Base-by-base conservation (phyloP, 225 moss, liverwort and hornwort species). In the Rhytidiadelphus loreus region DNA sequence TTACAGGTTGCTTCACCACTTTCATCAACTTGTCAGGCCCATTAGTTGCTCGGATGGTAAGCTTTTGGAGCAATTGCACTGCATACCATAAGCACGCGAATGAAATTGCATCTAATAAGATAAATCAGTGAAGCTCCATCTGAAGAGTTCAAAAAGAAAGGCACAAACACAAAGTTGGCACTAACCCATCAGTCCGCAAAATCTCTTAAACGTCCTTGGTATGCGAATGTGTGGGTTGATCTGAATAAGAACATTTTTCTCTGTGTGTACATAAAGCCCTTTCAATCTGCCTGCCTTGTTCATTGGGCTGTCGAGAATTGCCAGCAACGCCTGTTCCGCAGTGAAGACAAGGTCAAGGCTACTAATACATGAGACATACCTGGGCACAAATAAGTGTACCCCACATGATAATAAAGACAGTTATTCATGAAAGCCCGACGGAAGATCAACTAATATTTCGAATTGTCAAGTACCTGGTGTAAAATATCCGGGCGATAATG, bases 1-100 rank as follows among this genome's bases (percentile, higher is more conserved):
- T 97, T n/a, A 99, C 96, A 85, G 99, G 99, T 86, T 99, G 99
- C 89, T 99, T 99, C 62, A 99, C 96, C 35, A 97, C 93, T 82
- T 97, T 95, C 93, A 97, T 92, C 79, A 97, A 91, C 91, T 97
- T 99, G 66, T 96, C 96, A 78, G 96, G 96, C 46, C 97, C 97
- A 88, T 99, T 99, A 53, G 96, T 89, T 90, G 97, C 99, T 87
- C 96, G 92, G 72, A 99, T 99, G 61, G 94, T 95, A 59, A 97
- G 94, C 69, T 96, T 99, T 86, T 97, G 96, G 44, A 97, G 93
- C 81, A 96, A 93, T 89, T 99, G 99, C 82, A 96, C 98, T 98
- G 94, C 88, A 92, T 69, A 75, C 25, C 62, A 89, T 35, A 72
- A 87, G n/a, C 83, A 89, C 15, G 29, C 44, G 61, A 68, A 44